Conservation (phyloP, 179 eudicot species). For the Spinacia oleracea region DNA sequence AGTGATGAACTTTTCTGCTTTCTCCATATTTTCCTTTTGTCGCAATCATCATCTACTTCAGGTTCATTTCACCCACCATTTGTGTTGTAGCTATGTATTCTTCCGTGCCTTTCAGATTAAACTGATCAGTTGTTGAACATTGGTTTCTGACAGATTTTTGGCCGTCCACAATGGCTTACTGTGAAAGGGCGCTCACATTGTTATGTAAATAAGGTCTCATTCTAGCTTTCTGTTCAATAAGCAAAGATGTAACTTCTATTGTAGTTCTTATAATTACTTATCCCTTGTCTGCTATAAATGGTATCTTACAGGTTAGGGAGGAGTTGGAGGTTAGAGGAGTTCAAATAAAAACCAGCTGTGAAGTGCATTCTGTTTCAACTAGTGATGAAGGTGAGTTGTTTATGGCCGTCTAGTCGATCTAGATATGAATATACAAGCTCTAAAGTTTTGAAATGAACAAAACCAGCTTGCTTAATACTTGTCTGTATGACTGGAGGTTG, state of each 20-base stretch:
- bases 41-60: conserved; percentile 93
- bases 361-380: conserved; percentile 52
- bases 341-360: conserved; percentile 52
- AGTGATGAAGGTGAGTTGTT: conserved; percentile 52
- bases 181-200: conserved; percentile 82
- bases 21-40: conserved; percentile 79
- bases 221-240: not conserved
- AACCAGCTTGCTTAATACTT: not conserved
- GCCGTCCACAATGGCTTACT: conserved; percentile 97
- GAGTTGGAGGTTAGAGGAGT: conserved; percentile 60
- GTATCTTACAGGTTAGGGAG: conserved; percentile 48
- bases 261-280: not conserved
- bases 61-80: conserved; percentile 38
- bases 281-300: not conserved
- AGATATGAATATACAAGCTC: not conserved
- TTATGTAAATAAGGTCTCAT: conserved; percentile 65
- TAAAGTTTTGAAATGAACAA: not conserved
- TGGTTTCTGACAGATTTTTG: conserved; percentile 54
- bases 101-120: not conserved
- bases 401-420: not conserved
- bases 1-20: conserved; percentile 78
- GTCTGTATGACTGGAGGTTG: not conserved
- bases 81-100: not conserved
- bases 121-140: not conserved
- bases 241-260: not conserved